A percentile compares a stretch with the other conserved stretches of the same genome.
These are phyloP conservation scores for Chrysoporthe deuterocubensis DNA, from an alignment of 2,329 filamentous ascomycete genomes.

Conservation along the genomic window DNA sequence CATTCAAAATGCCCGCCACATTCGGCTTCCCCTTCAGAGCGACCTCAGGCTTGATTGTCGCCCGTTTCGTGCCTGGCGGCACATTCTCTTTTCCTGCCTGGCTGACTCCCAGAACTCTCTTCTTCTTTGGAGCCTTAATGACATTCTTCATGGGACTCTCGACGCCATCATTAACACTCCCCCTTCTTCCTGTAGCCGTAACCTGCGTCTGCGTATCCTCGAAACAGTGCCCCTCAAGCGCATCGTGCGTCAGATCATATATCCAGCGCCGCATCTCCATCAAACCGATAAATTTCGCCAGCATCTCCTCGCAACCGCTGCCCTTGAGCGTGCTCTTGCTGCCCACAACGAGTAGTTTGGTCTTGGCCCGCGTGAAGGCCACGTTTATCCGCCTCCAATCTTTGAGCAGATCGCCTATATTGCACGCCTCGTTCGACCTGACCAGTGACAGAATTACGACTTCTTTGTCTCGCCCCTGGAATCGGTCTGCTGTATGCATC, in stretches of 20 bases:
- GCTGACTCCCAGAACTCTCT: conserved; percentile 13
- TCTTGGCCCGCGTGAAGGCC: conserved; percentile 89
- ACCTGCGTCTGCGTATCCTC: conserved; percentile 59
- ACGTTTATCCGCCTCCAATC: conserved; percentile 96
- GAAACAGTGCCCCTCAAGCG: conserved; percentile 70
- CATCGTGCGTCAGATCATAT: conserved; percentile 69
- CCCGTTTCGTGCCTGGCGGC: conserved; percentile 49
- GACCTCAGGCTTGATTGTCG: conserved; percentile 62
- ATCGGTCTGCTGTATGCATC: conserved; percentile 96
- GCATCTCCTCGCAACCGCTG: conserved; percentile 72
- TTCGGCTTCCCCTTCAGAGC: conserved; percentile 70
- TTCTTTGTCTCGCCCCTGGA: conserved; percentile 95
- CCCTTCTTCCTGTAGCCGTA: conserved; percentile 37
- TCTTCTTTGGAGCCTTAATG: conserved; percentile 32
- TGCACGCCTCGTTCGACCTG: conserved; percentile 78
- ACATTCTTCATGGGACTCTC: conserved; percentile 28
- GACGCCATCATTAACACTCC: conserved; percentile 21
- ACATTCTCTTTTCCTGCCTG: conserved; percentile 10
- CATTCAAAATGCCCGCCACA: conserved; percentile 78
- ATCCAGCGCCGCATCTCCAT: conserved; percentile 83
- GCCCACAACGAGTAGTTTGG: conserved; percentile 87
- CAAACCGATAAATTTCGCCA: conserved; percentile 74
- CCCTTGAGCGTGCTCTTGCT: conserved; percentile 79
- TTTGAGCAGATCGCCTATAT: conserved; percentile 87
- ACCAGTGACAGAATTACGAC: conserved; percentile 87